Evolutionary conservation across 2,329 filamentous ascomycete genomes (phyloP), one percentile per base, ranked within the genome.

Genomic region (Decorospora gaudefroyi): DNA sequence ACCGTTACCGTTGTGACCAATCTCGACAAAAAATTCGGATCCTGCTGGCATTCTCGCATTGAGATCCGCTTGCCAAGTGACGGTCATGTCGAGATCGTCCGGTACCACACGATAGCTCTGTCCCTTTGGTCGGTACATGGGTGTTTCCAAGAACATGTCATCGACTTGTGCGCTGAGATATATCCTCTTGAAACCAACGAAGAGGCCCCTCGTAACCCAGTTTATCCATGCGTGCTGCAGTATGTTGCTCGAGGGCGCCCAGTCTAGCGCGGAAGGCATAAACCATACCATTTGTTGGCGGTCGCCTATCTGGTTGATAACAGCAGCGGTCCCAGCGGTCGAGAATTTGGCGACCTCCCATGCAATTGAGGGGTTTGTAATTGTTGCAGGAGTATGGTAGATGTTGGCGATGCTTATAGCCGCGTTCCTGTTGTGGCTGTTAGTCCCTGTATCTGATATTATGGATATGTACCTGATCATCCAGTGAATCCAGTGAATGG

Each of bases 231-330:
- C 74, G 65, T 85, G 82, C 65, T 84, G 81, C 34, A 83, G 64
- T 57, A 76, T 81, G 63, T 76, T 82, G 55, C 78, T 81, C 2
- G 80, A 76, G 10, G 74, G 70, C 37, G 75, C 74, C 78, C 77
- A 80, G 31, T 71, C 69, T 5, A 76, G 73, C 32, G 76, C 76
- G 51, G 79, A 82, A 11, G 71, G 68, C 39, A 78, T 76, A 68
- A 84, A 84, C 70, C 79, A 84, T 3, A 76, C 81, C 78, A 84
- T 82, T 65, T 84, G 80, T 67, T 84, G 73, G 48, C 82, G 75
- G 10, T 74, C 75, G 40, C 72, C 71, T 51, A 82, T 78, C 44
- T 77, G 76, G 61, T 83, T 84, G 61, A 84, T 82, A 37, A 85
- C 79, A 26, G 75, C 81, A 34, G 81, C 82, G 16, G 75, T 78